These are phyloP conservation scores for Boletus subparvulus DNA, from an alignment of 768 basidiomycete species.

Conservation along the genomic window DNA sequence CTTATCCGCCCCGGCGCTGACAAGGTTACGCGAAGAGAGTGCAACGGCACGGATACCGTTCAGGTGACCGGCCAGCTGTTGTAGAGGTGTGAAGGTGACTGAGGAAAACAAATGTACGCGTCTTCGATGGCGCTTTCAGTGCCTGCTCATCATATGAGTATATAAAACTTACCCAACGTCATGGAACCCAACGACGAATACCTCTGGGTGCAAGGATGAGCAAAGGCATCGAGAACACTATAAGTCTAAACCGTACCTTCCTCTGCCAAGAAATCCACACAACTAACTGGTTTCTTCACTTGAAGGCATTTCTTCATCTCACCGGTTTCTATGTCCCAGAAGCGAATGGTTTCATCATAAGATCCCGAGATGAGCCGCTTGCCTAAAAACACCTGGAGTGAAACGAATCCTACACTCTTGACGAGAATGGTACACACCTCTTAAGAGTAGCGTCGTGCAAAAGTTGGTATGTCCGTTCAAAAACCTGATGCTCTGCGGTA, in stretches of 20 bases:
- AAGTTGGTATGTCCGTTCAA: constrained; percentile 84
- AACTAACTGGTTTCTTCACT: constrained; percentile 89
- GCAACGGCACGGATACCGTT: constrained; percentile 91
- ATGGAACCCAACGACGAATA: constrained; percentile 90
- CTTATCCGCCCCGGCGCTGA: constrained; percentile 76
- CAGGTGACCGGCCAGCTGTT: constrained; percentile 81
- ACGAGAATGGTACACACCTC: constrained; percentile 36
- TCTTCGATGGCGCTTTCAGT: constrained; percentile 36
- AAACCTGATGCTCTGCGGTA: constrained; percentile 77
- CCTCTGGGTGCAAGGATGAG: constrained; percentile 47
- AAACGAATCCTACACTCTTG: background rate
- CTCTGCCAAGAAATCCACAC: constrained; percentile 81
- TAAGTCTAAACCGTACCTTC: constrained; percentile 52
- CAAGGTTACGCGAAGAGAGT: constrained; percentile 78
- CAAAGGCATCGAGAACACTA: background rate
- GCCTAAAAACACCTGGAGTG: constrained; percentile 35
- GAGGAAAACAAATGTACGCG: constrained; percentile 89
- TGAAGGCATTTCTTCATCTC: constrained; percentile 71
- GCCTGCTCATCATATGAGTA: background rate
- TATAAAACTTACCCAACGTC: constrained; percentile 72
- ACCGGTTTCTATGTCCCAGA: constrained; percentile 80
- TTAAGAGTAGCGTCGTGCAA: constrained; percentile 76
- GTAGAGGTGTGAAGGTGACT: constrained; percentile 77
- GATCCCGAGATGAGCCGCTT: constrained; percentile 85
- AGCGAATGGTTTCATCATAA: constrained; percentile 89